Evolutionary conservation across 2,329 filamentous ascomycete genomes (phyloP).

Genomic region (Trichoderma asperellum): DNA sequence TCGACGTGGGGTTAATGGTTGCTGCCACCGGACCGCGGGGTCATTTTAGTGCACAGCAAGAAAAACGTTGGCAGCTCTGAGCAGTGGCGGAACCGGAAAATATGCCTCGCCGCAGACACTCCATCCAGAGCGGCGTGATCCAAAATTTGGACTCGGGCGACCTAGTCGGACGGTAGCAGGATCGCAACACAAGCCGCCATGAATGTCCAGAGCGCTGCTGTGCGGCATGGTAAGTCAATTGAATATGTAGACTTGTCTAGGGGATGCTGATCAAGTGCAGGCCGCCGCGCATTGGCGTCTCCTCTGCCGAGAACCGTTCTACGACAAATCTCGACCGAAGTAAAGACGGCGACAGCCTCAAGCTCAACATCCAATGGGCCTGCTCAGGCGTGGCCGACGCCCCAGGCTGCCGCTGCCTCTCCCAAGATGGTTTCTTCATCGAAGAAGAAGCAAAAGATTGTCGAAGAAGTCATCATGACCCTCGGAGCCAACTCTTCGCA

Average conservation of each 20-base stretch:
- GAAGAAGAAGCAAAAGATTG: conserved; percentile 43
- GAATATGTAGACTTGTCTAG: not conserved
- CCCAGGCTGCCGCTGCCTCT: conserved; percentile 32
- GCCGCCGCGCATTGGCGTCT: conserved; percentile 56
- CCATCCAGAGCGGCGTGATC: conserved; percentile 30
- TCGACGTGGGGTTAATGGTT: not conserved
- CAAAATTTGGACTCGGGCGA: conserved; percentile 38
- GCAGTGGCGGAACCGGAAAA: conserved; percentile 33
- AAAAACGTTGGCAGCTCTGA: not conserved
- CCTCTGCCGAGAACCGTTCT: conserved; percentile 44
- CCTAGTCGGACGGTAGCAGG: conserved; percentile 21
- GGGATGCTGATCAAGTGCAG: conserved; percentile 40
- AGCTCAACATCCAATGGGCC: conserved; percentile 17
- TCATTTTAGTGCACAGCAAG: not conserved
- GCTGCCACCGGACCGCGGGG: not conserved
- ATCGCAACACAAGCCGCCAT: conserved; percentile 45
- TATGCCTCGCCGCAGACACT: conserved; percentile 26
- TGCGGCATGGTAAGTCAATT: conserved; percentile 57
- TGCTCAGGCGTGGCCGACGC: conserved; percentile 34
- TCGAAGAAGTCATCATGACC: conserved; percentile 42
- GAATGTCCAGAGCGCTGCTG: conserved; percentile 59
- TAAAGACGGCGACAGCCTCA: conserved; percentile 31
- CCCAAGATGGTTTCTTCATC: conserved; percentile 35
- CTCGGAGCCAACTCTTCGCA: conserved; percentile 43
- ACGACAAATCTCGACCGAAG: conserved; percentile 42